Evolutionary conservation across 495 filamentous ascomycete species (phyloP).

Genomic region (Xanthoparmelia taractica): DNA sequence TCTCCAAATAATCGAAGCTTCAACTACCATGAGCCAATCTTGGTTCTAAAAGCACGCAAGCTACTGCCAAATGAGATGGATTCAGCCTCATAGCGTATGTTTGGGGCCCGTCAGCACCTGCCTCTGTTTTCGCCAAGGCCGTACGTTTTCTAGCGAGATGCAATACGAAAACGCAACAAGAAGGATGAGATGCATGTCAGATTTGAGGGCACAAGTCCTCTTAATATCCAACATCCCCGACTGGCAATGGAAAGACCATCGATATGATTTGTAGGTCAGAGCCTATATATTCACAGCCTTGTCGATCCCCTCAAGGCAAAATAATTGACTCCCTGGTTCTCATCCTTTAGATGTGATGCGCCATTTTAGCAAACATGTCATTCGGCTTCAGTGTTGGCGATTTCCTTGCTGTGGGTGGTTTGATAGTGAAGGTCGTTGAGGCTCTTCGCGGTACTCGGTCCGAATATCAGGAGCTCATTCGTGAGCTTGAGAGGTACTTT

Average conservation of each 20-base stretch:
- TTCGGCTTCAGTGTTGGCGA: slow-evolving; percentile 22
- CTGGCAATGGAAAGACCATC: not conserved
- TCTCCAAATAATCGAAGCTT: no score
- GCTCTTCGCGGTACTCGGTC: slow-evolving; percentile 7
- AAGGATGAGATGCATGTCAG: no score
- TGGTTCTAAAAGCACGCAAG: no score
- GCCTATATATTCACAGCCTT: not conserved
- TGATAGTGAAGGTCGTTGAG: slow-evolving; percentile 15
- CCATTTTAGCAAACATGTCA: not conserved
- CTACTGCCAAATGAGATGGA: no score
- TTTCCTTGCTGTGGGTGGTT: slow-evolving; percentile 24
- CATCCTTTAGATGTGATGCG: not conserved
- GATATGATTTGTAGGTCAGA: not conserved
- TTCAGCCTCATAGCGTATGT: no score
- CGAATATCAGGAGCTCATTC: slow-evolving; percentile 23
- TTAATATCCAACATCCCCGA: no score
- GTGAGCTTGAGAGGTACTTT: slow-evolving; percentile 15
- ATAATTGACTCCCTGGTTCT: not conserved
- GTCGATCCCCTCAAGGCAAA: not conserved
- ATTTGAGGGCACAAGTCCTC: no score
- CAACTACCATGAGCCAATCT: no score
- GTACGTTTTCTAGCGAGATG: no score
- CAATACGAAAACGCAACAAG: no score
- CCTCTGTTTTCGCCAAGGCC: no score
- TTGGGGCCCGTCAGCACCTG: no score